These are phyloP conservation scores for Vigna radiata DNA, from an alignment of 306 rosid species.

Conservation along the genomic window DNA sequence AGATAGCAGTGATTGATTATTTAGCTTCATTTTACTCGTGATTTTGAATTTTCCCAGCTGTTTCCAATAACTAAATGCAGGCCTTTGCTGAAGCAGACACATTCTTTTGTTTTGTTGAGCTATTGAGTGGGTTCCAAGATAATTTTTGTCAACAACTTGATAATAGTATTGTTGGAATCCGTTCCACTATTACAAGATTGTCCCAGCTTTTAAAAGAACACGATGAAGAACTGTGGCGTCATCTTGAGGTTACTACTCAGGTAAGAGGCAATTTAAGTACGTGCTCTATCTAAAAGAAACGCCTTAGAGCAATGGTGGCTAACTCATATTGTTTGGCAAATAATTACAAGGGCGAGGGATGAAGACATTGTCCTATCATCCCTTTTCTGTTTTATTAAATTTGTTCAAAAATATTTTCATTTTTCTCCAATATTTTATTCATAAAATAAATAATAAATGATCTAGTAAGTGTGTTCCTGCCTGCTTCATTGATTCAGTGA, in stretches of 20 bases:
- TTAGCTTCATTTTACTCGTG: conserved; percentile 9
- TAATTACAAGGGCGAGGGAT: conserved; percentile 2
- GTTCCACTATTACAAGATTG: conserved; percentile 84
- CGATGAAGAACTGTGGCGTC: conserved; percentile 99
- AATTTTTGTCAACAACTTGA: conserved; percentile 97
- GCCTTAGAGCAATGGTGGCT: conserved; percentile 15
- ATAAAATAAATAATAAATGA: conserved; percentile 14
- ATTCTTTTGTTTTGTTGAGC: conserved; percentile 95
- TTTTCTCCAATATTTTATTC: conserved; percentile 1
- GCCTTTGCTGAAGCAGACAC: conserved; percentile 92
- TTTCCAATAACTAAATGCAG: conserved; percentile 59
- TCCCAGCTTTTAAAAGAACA: conserved; percentile 93
- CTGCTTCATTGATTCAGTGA: conserved; percentile 33
- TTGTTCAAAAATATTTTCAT: background rate
- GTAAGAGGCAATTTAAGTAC: conserved; percentile 52
- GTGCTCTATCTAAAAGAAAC: conserved; percentile 14
- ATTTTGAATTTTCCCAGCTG: conserved; percentile 36
- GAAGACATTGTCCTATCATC: conserved; percentile 10
- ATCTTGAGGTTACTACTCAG: conserved; percentile 93
- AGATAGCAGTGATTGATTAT: conserved; percentile 20
- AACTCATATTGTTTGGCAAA: conserved; percentile 33
- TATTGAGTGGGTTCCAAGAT: conserved; percentile 92
- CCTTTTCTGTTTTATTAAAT: conserved; percentile 13
- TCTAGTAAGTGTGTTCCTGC: conserved; percentile 23
- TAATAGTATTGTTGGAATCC: conserved; percentile 94